Conservation (phyloP, 495 filamentous ascomycete species). For the Penicillium flavigenum region DNA sequence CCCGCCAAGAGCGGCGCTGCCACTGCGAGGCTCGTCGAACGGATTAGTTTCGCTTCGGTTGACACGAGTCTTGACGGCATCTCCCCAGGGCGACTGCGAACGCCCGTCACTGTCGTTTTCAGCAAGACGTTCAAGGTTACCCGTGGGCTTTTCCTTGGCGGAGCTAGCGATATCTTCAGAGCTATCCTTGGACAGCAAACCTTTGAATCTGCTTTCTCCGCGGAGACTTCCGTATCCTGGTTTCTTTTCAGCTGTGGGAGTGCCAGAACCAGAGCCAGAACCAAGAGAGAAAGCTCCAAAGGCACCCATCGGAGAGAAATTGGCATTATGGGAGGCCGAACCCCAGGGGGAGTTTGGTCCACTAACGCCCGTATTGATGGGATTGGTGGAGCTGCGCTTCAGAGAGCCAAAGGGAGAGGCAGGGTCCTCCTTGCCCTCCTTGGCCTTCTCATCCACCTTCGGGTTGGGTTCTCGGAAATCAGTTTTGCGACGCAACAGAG, state of each 20-base stretch:
- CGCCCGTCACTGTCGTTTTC: slow-evolving; percentile 49
- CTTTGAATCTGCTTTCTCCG: slow-evolving; percentile 80
- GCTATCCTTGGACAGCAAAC: slow-evolving; percentile 75
- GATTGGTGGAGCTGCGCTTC: slow-evolving; percentile 70
- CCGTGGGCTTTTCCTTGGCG: slow-evolving; percentile 53
- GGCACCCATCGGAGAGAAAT: slow-evolving; percentile 72
- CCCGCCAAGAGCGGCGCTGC: slow-evolving; percentile 78
- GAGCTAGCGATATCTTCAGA: slow-evolving; percentile 59
- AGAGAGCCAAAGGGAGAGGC: slow-evolving; percentile 60
- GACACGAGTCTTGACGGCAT: slow-evolving; percentile 49
- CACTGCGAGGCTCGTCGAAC: slow-evolving; percentile 66
- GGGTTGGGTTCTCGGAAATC: slow-evolving; percentile 57
- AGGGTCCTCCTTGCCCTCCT: slow-evolving; percentile 44
- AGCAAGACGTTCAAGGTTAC: slow-evolving; percentile 53
- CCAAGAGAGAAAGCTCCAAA: slow-evolving; percentile 81
- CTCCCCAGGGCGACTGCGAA: slow-evolving; percentile 54
- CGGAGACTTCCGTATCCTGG: slow-evolving; percentile 64
- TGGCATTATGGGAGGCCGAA: slow-evolving; percentile 54
- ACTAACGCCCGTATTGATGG: slow-evolving; percentile 47
- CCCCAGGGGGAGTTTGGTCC: slow-evolving; percentile 69
- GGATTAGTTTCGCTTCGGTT: slow-evolving; percentile 78
- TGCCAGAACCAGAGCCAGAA: slow-evolving; percentile 42
- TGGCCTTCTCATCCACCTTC: slow-evolving; percentile 44
- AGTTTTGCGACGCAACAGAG: slow-evolving; percentile 72
- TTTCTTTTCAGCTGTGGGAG: slow-evolving; percentile 65